These are phyloP conservation scores for Fusarium siculi DNA, from an alignment of 2,329 filamentous ascomycete genomes.

Conservation along the genomic window DNA sequence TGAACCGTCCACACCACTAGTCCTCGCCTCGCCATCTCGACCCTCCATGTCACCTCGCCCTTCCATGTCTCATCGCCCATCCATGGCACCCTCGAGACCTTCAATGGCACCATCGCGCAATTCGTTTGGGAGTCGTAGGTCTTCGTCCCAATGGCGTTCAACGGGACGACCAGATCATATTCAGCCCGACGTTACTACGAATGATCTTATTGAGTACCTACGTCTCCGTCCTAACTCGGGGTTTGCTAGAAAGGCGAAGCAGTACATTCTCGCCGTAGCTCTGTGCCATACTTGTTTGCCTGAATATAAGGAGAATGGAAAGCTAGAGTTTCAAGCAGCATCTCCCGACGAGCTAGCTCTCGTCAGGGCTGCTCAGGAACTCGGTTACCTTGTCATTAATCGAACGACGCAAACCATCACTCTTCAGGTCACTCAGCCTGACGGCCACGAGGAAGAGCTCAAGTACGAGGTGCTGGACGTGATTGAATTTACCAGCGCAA, in stretches of 20 bases:
- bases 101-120: conserved; percentile 45
- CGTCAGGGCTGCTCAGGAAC: conserved; percentile 84
- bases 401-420: conserved; percentile 77
- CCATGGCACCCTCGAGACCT: conserved; percentile 42
- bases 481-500: conserved; percentile 89
- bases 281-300: conserved; percentile 93
- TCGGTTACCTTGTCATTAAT: conserved; percentile 82
- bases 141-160: conserved; percentile 62
- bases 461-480: conserved; percentile 84
- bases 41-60: conserved; percentile 44
- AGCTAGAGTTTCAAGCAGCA: conserved; percentile 84
- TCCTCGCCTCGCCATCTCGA: conserved; percentile 45
- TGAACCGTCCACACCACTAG: conserved; percentile 15
- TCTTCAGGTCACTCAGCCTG: conserved; percentile 54
- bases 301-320: conserved; percentile 73
- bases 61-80: conserved; percentile 39
- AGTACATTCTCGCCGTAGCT: conserved; percentile 86
- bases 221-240: conserved; percentile 77
- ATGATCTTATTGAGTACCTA: conserved; percentile 82
- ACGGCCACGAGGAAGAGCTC: conserved; percentile 60
- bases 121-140: conserved; percentile 51
- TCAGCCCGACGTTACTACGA: conserved; percentile 71
- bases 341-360: conserved; percentile 92
- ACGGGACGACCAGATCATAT: conserved; percentile 59
- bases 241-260: conserved; percentile 81